Percentiles rank a stretch among this genome's conserved stretches.
phyloP scores from a whole-genome alignment of 2,329 filamentous ascomycete species.

The Rhexocercosporidium sp. region DNA sequence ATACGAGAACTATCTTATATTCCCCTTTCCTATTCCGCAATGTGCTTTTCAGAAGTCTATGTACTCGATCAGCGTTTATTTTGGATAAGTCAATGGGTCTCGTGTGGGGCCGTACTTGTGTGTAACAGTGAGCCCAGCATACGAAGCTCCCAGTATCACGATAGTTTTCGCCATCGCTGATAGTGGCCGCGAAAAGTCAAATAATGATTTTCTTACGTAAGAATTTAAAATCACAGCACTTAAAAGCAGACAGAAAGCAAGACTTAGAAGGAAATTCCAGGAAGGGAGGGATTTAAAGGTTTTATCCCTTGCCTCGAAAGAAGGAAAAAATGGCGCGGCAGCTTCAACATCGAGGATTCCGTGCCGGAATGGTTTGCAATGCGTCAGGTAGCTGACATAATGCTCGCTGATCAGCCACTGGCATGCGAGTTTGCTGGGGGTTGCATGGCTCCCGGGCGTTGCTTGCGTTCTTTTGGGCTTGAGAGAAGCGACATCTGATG shows the following conservation, averaged over 20 bases:
- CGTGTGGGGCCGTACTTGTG: conserved; percentile 49
- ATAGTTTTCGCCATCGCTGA: conserved; percentile 44
- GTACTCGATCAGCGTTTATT: too few relatives aligned
- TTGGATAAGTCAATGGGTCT: too few relatives aligned
- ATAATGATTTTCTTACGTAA: too few relatives aligned
- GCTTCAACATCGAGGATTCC: too few relatives aligned
- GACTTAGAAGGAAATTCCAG: too few relatives aligned
- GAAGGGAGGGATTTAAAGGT: background rate
- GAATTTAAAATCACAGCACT: too few relatives aligned
- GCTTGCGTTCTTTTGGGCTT: too few relatives aligned
- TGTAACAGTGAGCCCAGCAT: conserved; percentile 55
- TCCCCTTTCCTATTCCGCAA: conserved; percentile 36
- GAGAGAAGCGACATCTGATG: background rate
- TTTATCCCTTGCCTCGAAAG: too few relatives aligned
- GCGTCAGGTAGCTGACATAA: background rate
- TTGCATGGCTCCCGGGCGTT: background rate
- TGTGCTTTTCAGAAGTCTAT: conserved; percentile 53
- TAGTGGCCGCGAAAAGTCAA: too few relatives aligned
- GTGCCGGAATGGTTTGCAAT: background rate
- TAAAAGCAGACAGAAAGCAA: too few relatives aligned
- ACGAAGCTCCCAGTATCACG: conserved; percentile 60
- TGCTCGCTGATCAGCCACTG: background rate
- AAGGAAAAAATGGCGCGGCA: too few relatives aligned
- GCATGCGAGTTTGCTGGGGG: background rate
- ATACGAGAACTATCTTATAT: conserved; percentile 61